Percentiles rank a stretch among this genome's conserved stretches.
phyloP scores from a whole-genome alignment of 1,284 basidiomycete species.

The Mycena sp. region DNA sequence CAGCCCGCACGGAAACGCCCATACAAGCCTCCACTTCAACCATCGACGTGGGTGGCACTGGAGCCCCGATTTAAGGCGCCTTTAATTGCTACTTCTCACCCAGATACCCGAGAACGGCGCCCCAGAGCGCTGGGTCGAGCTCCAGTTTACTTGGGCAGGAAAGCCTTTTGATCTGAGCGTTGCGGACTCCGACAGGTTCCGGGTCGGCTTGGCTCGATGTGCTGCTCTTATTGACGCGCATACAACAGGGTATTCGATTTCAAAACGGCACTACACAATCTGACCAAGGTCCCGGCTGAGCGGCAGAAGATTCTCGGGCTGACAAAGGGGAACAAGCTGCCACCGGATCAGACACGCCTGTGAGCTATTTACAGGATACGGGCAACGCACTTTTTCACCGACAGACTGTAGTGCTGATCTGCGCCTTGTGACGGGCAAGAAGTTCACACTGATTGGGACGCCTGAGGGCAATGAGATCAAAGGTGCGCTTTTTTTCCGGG shows the following conservation, averaged over 20 bases:
- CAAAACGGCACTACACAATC: slow-evolving; percentile 68
- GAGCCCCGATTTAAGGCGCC: neutral
- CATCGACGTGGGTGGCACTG: slow-evolving; percentile 5
- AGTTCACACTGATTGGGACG: slow-evolving; percentile 85
- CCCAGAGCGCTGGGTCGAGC: slow-evolving; percentile 58
- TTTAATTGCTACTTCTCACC: neutral
- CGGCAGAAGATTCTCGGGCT: slow-evolving; percentile 91
- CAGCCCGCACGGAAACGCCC: neutral
- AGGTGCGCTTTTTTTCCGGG: slow-evolving; percentile 39
- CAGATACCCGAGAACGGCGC: slow-evolving; percentile 17
- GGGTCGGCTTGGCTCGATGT: neutral
- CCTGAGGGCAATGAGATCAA: slow-evolving; percentile 86
- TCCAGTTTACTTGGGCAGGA: slow-evolving; percentile 73
- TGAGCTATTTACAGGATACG: slow-evolving; percentile 43
- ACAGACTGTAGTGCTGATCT: slow-evolving; percentile 26
- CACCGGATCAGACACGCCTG: slow-evolving; percentile 77
- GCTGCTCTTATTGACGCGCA: slow-evolving; percentile 13
- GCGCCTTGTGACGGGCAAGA: slow-evolving; percentile 64
- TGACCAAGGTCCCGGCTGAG: slow-evolving; percentile 86
- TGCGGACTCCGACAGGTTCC: slow-evolving; percentile 78
- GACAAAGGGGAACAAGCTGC: slow-evolving; percentile 82
- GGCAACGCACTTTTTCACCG: neutral
- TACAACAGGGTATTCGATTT: slow-evolving; percentile 70
- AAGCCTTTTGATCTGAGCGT: slow-evolving; percentile 65
- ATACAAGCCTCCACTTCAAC: slow-evolving; percentile 19